Percentiles rank a stretch among this genome's conserved stretches.
phyloP scores from a whole-genome alignment of 2,329 filamentous ascomycete species.

The Fusarium pseudonygamai region DNA sequence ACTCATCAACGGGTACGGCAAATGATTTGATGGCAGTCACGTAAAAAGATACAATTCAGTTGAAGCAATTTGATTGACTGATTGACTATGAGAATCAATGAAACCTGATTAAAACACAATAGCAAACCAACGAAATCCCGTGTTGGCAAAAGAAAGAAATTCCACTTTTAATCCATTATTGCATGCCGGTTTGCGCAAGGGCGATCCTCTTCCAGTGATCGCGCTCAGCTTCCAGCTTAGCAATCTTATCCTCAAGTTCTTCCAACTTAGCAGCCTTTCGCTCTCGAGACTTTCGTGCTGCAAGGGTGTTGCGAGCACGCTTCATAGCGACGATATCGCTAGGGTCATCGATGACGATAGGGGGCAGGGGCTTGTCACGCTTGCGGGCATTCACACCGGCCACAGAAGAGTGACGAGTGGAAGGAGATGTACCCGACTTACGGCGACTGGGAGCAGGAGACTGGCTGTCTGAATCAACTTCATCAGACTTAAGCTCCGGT shows the following conservation, averaged over 20 bases:
- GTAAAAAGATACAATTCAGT: not conserved
- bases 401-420: conserved; percentile 71
- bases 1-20: accelerated
- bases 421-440: conserved; percentile 60
- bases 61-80: conserved; percentile 15
- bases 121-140: conserved; percentile 31
- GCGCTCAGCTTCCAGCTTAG: conserved; percentile 71
- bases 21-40: not conserved
- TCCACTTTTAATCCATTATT: conserved; percentile 46
- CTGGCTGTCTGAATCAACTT: conserved; percentile 58
- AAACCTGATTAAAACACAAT: conserved; percentile 28
- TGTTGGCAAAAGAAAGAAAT: conserved; percentile 43
- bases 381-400: conserved; percentile 78
- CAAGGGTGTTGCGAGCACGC: conserved; percentile 92
- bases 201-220: conserved; percentile 72
- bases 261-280: conserved; percentile 83
- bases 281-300: conserved; percentile 90
- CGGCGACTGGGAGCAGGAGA: conserved; percentile 52
- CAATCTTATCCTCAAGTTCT: conserved; percentile 77
- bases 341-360: conserved; percentile 79
- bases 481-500: conserved; percentile 56
- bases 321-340: conserved; percentile 83
- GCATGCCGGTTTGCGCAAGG: conserved; percentile 51
- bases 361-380: conserved; percentile 82
- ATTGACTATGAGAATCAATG: conserved; percentile 14